Evolutionary conservation across 2,329 filamentous ascomycete species (phyloP).

Genomic region (Trichoderma gracile): DNA sequence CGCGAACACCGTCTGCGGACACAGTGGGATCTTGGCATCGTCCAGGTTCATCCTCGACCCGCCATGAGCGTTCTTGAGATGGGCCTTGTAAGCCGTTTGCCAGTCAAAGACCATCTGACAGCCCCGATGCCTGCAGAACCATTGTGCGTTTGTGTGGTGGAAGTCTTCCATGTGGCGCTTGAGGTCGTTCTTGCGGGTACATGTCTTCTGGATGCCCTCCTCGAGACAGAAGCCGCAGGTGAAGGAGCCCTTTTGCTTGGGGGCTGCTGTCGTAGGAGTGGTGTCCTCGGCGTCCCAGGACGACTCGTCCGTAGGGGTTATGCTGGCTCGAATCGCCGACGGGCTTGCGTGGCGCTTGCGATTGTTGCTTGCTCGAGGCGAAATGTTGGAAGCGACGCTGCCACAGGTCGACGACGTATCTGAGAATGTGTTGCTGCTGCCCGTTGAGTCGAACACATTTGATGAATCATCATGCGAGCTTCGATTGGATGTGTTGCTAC

Average conservation of each 20-base stretch:
- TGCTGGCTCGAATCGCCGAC: slow-evolving; percentile 23
- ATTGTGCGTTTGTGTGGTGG: slow-evolving; percentile 50
- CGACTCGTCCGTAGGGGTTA: slow-evolving; percentile 29
- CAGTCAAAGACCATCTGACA: slow-evolving; percentile 51
- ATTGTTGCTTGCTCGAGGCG: slow-evolving; percentile 39
- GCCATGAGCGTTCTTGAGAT: slow-evolving; percentile 48
- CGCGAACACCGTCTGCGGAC: slow-evolving; percentile 50
- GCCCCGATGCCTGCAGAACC: slow-evolving; percentile 47
- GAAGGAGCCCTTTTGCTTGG: slow-evolving; percentile 44
- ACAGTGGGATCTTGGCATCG: slow-evolving; percentile 46
- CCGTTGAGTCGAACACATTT: slow-evolving; percentile 41
- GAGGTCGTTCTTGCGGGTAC: slow-evolving; percentile 50
- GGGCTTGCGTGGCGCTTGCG: slow-evolving; percentile 34
- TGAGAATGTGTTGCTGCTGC: slow-evolving; percentile 42
- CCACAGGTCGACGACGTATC: slow-evolving; percentile 44
- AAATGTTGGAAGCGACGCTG: slow-evolving; percentile 46
- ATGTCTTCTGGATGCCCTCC: slow-evolving; percentile 45
- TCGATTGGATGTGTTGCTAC: slow-evolving; percentile 27
- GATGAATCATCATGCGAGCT: slow-evolving; percentile 39
- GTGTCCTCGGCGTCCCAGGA: slow-evolving; percentile 29
- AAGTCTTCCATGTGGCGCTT: slow-evolving; percentile 53
- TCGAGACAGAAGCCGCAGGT: slow-evolving; percentile 47
- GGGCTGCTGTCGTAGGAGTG: slow-evolving; percentile 30
- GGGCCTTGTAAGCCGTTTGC: slow-evolving; percentile 50
- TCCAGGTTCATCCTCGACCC: slow-evolving; percentile 45